Evolutionary conservation across 441 rosid species (phyloP), one percentile per base, ranked within the genome.

Genomic region (Cnidoscolus chayamansa): DNA sequence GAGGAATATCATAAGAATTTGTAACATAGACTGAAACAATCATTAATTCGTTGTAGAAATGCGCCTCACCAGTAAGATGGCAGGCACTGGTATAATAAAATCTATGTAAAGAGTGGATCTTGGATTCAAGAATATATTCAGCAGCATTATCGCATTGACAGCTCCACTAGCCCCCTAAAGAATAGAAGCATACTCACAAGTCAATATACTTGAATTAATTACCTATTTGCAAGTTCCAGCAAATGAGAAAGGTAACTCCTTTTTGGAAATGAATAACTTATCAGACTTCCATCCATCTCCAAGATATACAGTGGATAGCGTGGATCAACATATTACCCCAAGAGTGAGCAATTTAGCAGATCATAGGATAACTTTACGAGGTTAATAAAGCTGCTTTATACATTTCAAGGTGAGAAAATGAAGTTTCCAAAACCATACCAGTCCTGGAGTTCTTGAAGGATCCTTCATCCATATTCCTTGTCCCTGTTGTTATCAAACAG

Each of bases 151-250:
- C 71, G 98, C 98, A 78, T 89, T 89, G 71, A 94, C 97, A 35
- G 98, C 96, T 63, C 93, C 99, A 68, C 96, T 92, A 15, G 98
- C 93, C 0, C 98, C 98, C 93, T 88, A 78, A 12, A 64, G 43
- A 45, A 54, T 53, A 71, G 30, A 77, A 73, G 31, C 59, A 35
- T 59, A 19, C 19, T 73, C 56, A 37, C 0, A 62, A 48, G 65
- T 60, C 53, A 15, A 25, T 5, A 25, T 35, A 35, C 40, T 47
- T 25, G 69, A 75, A 56, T 60, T 56, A 40, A 8, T 17, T 56
- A 64, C 19, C 19, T 13, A 35, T 56, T 55, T 43, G 32, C 10
- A 54, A 32, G 72, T 35, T 19, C 15, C 48, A 53, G 30, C 40
- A 53, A 13, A 53, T 7, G n/a, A 53, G 71, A 51, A 53, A 53